Conservation (phyloP, 2,329 filamentous ascomycete genomes). For the Alternaria sp. region DNA sequence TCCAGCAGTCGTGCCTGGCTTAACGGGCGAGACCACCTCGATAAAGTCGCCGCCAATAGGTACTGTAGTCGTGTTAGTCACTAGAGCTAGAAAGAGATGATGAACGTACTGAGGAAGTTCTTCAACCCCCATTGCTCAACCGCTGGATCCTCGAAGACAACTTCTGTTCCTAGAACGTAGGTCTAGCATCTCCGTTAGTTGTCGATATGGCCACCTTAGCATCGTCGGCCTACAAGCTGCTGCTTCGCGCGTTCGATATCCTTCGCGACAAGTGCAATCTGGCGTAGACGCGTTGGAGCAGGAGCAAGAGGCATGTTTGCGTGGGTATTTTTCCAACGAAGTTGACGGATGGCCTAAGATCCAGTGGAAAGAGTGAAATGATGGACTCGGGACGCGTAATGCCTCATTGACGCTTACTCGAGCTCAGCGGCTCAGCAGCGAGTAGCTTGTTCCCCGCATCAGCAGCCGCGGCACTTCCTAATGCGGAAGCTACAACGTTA, state of each 20-base stretch:
- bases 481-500: neutral
- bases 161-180: slow-evolving; percentile 48
- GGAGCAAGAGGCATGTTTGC: slow-evolving; percentile 9
- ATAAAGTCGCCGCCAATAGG: slow-evolving; percentile 54
- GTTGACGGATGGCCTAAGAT: neutral
- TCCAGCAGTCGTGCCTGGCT: slow-evolving; percentile 49
- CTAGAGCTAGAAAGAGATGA: neutral
- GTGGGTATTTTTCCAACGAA: slow-evolving; percentile 7
- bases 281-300: slow-evolving; percentile 42
- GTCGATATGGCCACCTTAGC: neutral
- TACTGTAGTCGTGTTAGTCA: slow-evolving; percentile 31
- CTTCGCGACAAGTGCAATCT: slow-evolving; percentile 42
- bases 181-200: slow-evolving; percentile 29
- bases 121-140: slow-evolving; percentile 50
- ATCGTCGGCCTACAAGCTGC: slow-evolving; percentile 28
- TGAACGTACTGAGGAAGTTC: slow-evolving; percentile 47
- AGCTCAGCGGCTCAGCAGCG: neutral
- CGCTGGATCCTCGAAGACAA: slow-evolving; percentile 48
- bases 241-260: slow-evolving; percentile 37
- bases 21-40: slow-evolving; percentile 51
- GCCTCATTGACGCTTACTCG: neutral
- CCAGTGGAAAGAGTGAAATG: neutral
- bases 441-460: slow-evolving; percentile 8
- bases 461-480: neutral
- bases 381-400: neutral